These are phyloP conservation scores for Tilletia setariae DNA, from an alignment of 1,284 basidiomycete genomes.

Conservation along the genomic window DNA sequence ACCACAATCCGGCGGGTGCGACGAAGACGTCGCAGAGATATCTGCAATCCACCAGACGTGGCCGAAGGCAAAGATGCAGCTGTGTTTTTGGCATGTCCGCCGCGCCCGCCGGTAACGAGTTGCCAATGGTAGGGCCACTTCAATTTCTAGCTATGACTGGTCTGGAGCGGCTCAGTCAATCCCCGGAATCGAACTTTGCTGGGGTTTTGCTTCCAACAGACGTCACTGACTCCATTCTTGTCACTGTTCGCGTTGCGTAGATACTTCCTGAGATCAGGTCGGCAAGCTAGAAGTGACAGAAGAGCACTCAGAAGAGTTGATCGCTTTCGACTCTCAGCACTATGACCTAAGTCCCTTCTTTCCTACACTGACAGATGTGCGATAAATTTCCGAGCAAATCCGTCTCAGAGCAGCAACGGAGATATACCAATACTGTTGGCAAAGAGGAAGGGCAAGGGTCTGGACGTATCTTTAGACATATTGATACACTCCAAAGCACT, in stretches of 20 bases:
- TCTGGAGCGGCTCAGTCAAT: background rate
- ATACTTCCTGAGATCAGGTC: background rate
- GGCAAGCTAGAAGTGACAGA: background rate
- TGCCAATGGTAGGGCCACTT: background rate
- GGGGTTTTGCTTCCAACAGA: background rate
- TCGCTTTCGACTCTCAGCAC: background rate
- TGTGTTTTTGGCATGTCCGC: slow-evolving; percentile 2
- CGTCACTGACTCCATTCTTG: background rate
- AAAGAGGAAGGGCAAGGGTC: background rate
- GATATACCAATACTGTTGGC: background rate
- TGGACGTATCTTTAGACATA: background rate
- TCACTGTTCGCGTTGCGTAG: background rate
- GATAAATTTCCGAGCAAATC: background rate
- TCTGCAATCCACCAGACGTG: background rate
- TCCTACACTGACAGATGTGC: background rate
- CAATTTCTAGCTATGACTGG: background rate
- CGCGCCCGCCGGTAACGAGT: background rate
- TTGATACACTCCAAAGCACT: background rate
- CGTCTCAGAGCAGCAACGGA: background rate
- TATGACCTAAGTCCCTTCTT: background rate
- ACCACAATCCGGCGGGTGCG: background rate
- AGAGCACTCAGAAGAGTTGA: background rate
- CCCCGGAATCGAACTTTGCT: background rate
- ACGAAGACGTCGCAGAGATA: background rate
- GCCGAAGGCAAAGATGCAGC: background rate